Percentiles rank a stretch among this genome's conserved stretches.
These are phyloP conservation scores for Kregervanrija delftensis DNA, from an alignment of 805 yeast genomes.

Conservation along the genomic window DNA sequence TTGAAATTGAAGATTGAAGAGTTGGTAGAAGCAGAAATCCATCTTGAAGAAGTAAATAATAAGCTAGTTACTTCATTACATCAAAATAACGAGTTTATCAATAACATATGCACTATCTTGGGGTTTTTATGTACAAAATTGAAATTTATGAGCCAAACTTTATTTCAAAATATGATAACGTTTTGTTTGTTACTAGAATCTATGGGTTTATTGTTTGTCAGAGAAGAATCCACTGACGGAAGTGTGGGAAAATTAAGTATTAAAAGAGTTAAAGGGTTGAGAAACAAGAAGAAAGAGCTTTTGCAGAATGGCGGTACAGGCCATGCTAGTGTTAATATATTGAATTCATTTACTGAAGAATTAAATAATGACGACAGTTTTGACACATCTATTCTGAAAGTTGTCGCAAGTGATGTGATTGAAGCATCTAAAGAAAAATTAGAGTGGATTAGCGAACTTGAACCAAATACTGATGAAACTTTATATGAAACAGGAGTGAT, in stretches of 20 bases:
- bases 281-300: conserved; percentile 35
- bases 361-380: not conserved
- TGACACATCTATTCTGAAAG: conserved; percentile 7
- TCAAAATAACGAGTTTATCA: conserved; percentile 19
- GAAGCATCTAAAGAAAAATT: conserved; percentile 4
- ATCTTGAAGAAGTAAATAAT: conserved; percentile 37
- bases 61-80: conserved; percentile 23
- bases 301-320: conserved; percentile 9
- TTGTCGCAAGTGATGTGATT: conserved; percentile 8
- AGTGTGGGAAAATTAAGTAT: conserved; percentile 36
- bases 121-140: conserved; percentile 28
- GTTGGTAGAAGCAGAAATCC: conserved; percentile 40
- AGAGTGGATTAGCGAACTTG: conserved; percentile 7
- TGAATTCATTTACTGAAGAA: conserved; percentile 2
- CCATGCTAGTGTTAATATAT: conserved; percentile 5
- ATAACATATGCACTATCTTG: conserved; percentile 15
- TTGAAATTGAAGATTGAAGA: conserved; percentile 39
- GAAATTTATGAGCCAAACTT: conserved; percentile 34
- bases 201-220: conserved; percentile 65
- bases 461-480: not conserved
- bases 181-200: conserved; percentile 60
- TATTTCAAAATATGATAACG: conserved; percentile 34
- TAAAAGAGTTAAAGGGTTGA: conserved; percentile 74
- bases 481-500: not conserved
- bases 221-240: conserved; percentile 26